Evolutionary conservation across 371 early-diverging fungal species (phyloP), one percentile per base, ranked within the genome.

Genomic region (Actinomortierella ambigua): DNA sequence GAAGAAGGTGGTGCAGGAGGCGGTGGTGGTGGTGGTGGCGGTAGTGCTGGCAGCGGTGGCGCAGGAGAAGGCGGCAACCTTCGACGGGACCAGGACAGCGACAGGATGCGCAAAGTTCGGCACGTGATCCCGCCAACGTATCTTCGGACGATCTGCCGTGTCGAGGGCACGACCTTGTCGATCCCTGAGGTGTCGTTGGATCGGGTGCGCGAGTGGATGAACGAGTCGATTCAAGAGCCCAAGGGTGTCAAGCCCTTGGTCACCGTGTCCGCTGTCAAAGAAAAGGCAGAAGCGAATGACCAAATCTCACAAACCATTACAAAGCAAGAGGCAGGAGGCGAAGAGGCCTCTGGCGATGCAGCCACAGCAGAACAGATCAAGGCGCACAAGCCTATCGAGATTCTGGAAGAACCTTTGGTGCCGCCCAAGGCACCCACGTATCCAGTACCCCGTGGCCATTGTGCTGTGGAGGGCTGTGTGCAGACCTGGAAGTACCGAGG

Each of bases 1-100:
- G 73, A 71, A 8, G 73, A 71, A 7, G 65, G 71, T 3, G 70
- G n/a, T n/a, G n/a, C n/a, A n/a, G n/a, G n/a, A n/a, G n/a, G n/a
- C 34, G 34, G 34, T 34, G 34, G 7, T 6, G 73, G 73, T 2
- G 63, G 66, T 3, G 62, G 55, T 27, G 73, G 65, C 41, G 73
- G 65, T 26, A 66, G 65, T 14, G 73, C 65, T 4, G 63, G 73
- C 1, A 62, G 71, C 3, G 71, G 65, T 26, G 73, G 65, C 39
- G 61, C 47, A 54, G 65, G 61, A 24, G 42, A 23, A 6, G 56
- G 50, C 24, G 55, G 26, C 4, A 50, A 39, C 13, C 59, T 65
- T 24, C 47, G 15, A 14, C 15, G 3, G 20, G 54, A 24, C 1
- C 39, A 22, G 2, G 28, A 50, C 6, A 43, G 29, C 13, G 17